Evolutionary conservation across 2,329 filamentous ascomycete species (phyloP), one percentile per base, ranked within the genome.

Genomic region (Ophiostoma himal-ulmi): DNA sequence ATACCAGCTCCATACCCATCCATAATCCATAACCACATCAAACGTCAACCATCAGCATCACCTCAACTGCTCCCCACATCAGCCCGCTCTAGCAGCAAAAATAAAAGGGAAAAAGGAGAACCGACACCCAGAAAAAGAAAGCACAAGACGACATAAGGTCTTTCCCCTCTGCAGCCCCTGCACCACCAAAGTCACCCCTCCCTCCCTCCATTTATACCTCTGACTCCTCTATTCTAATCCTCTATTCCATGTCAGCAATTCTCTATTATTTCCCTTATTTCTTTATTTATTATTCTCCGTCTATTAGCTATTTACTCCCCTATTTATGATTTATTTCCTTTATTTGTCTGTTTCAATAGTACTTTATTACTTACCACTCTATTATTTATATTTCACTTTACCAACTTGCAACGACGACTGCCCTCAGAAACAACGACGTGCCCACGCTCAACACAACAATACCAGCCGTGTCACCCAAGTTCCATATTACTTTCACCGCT

Each of bases 61-160:
- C 57, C 30, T 20, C 57, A 20, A 62, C 30, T 34, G 57, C 57
- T 62, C 57, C 30, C 57, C 57, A 64, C 60, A 37, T 30, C 60
- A 64, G 60, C 60, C 60, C 60, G 60, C 60, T 64, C 60, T 34
- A 37, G 60, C 60, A 64, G 34, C 57, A 62, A 13, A 62, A 62
- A 20, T 62, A 14, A 62, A 62, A 62, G 30, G 57, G 57, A 62
- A 36, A 37, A 64, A 64, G 30, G 34, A 64, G 30, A 37, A 37
- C 34, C 60, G 57, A 62, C 52, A 57, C n/a, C n/a, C 36, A 34
- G 17, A 62, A 62, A n/a, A 17, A 62, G 26, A 36, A 36, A 64
- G 60, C 34, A 36, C 60, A 20, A 64, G 60, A 64, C 60, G 60
- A 64, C 60, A 64, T 37, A 39, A 34, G 57, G 52, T 26, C 52